Percentiles rank a stretch among this genome's conserved stretches.
phyloP scores from a whole-genome alignment of 2,329 filamentous ascomycete species.

The Claviceps capensis region DNA sequence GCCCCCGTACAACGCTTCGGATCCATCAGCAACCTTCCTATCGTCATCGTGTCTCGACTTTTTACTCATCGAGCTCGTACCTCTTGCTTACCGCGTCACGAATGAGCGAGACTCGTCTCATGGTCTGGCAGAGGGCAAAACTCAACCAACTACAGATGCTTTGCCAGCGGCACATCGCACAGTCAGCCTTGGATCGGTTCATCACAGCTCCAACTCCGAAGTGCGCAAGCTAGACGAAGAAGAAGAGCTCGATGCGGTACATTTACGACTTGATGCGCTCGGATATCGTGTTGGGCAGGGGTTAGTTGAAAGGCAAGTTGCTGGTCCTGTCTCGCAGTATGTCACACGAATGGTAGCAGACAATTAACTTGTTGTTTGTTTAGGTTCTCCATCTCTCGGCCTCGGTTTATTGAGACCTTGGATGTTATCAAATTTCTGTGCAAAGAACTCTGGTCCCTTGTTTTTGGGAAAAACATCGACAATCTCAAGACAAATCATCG shows the following conservation, averaged over 20 bases:
- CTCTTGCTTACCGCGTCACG: slow-evolving; percentile 77
- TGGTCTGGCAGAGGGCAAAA: slow-evolving; percentile 9
- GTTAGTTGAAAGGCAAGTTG: slow-evolving; percentile 67
- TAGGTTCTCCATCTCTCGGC: slow-evolving; percentile 70
- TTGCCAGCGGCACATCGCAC: background rate
- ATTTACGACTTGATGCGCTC: slow-evolving; percentile 67
- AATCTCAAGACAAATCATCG: slow-evolving; percentile 97
- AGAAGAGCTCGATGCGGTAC: slow-evolving; percentile 71
- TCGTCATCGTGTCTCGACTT: slow-evolving; percentile 83
- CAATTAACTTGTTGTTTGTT: background rate
- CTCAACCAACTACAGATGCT: slow-evolving; percentile 8
- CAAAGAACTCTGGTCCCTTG: slow-evolving; percentile 91
- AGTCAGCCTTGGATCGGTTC: slow-evolving; percentile 14
- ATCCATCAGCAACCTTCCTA: slow-evolving; percentile 64
- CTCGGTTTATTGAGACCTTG: slow-evolving; percentile 80
- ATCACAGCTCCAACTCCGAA: slow-evolving; percentile 7
- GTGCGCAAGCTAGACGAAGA: slow-evolving; percentile 47
- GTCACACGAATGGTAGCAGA: background rate
- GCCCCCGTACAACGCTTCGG: slow-evolving; percentile 56
- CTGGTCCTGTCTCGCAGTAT: background rate
- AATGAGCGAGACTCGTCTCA: slow-evolving; percentile 48
- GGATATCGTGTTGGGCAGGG: slow-evolving; percentile 91
- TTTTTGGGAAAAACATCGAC: slow-evolving; percentile 95
- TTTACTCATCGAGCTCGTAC: slow-evolving; percentile 90
- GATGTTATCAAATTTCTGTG: slow-evolving; percentile 98